Conservation (phyloP, 371 early-diverging fungal genomes). For the Cokeromyces recurvatus region DNA sequence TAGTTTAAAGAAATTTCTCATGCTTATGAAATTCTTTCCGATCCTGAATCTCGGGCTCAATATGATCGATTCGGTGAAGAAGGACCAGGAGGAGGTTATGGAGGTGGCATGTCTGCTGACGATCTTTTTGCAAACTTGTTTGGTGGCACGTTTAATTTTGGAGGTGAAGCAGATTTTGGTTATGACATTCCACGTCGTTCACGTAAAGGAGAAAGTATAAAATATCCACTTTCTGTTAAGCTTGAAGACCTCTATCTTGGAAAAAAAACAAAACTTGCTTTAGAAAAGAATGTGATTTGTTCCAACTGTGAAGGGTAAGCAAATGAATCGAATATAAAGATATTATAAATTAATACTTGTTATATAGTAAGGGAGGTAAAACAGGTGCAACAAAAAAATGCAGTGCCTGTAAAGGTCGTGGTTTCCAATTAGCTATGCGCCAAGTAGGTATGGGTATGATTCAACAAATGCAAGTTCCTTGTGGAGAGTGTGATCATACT, state of each 20-base stretch:
- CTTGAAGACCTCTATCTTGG: slow-evolving; percentile 89
- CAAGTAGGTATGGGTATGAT: slow-evolving; percentile 94
- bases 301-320: slow-evolving; percentile 46
- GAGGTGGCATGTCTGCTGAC: slow-evolving; percentile 62
- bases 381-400: slow-evolving; percentile 74
- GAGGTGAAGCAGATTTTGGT: slow-evolving; percentile 24
- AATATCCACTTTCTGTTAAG: slow-evolving; percentile 72
- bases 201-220: slow-evolving; percentile 72
- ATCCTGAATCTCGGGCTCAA: slow-evolving; percentile 77
- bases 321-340: background rate
- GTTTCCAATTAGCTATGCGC: slow-evolving; percentile 81
- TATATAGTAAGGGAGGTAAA: slow-evolving; percentile 70
- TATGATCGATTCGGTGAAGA: slow-evolving; percentile 91
- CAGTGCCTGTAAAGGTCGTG: slow-evolving; percentile 83
- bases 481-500: slow-evolving; percentile 22
- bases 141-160: slow-evolving; percentile 40
- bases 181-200: slow-evolving; percentile 64
- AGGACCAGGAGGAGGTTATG: slow-evolving; percentile 60
- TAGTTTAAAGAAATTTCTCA: slow-evolving; percentile 90
- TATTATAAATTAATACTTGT: background rate
- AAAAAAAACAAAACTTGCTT: slow-evolving; percentile 75
- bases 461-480: slow-evolving; percentile 89
- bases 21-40: slow-evolving; percentile 94
- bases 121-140: slow-evolving; percentile 86
- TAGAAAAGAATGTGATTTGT: slow-evolving; percentile 80